A percentile compares a stretch with the other conserved stretches of the same genome.
These are phyloP conservation scores for Auriculariales sp. DNA, from an alignment of 768 basidiomycete species.

Conservation along the genomic window DNA sequence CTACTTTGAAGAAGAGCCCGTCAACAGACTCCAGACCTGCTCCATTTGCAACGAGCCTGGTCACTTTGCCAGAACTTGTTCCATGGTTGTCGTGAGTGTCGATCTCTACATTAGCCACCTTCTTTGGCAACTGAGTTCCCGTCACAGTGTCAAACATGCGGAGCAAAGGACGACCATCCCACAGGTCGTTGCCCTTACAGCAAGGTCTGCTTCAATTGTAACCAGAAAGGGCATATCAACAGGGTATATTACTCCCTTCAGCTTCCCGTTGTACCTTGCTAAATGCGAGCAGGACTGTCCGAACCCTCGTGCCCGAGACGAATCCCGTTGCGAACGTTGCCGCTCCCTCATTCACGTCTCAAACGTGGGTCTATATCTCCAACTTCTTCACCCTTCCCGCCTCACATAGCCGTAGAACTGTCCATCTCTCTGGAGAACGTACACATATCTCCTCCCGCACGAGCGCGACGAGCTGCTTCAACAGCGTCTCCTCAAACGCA, in stretches of 20 bases:
- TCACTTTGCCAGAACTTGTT: constrained; percentile 54
- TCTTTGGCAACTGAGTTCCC: neutral
- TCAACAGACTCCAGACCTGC: constrained; percentile 47
- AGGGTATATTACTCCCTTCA: constrained; percentile 25
- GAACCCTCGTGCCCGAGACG: constrained; percentile 29
- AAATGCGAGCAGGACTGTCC: constrained; percentile 45
- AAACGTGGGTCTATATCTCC: constrained; percentile 30
- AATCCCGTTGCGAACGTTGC: constrained; percentile 53
- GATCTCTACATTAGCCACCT: neutral
- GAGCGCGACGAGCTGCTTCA: constrained; percentile 31
- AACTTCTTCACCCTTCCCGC: neutral
- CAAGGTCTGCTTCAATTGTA: constrained; percentile 67
- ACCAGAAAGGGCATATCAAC: constrained; percentile 74
- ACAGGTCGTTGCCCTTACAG: constrained; percentile 68
- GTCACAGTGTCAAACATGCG: constrained; percentile 63
- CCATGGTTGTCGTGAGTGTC: constrained; percentile 50
- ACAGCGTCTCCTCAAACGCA: constrained; percentile 33
- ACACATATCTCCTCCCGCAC: constrained; percentile 49
- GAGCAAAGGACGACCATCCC: constrained; percentile 62
- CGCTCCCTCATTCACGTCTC: constrained; percentile 46
- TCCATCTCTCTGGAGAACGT: constrained; percentile 68
- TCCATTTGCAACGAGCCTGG: constrained; percentile 67
- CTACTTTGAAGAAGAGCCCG: constrained; percentile 45
- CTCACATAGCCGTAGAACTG: constrained; percentile 44
- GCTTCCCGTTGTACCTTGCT: neutral